A percentile compares a stretch with the other conserved stretches of the same genome.
phyloP scores from a whole-genome alignment of 305 asterid species.

The Fraxinus baroniana region DNA sequence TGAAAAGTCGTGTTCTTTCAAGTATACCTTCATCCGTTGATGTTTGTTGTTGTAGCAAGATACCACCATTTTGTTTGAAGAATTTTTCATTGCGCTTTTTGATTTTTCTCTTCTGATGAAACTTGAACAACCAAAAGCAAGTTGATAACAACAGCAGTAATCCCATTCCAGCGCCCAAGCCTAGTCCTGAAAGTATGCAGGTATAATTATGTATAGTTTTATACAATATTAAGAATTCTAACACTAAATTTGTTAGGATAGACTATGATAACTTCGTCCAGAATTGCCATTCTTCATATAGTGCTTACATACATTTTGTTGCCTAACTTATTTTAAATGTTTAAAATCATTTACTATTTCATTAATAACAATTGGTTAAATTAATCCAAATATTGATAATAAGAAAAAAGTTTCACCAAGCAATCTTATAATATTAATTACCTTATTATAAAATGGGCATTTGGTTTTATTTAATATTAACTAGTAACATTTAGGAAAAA shows the following conservation, averaged over 20 bases:
- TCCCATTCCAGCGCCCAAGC: background rate
- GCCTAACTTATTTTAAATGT: background rate
- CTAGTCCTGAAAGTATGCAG: background rate
- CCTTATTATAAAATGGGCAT: background rate
- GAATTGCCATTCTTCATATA: background rate
- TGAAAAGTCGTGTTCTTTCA: background rate
- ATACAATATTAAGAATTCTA: background rate
- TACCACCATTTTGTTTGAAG: background rate
- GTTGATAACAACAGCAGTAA: background rate
- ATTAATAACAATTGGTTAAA: no score
- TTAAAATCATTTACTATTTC: no score
- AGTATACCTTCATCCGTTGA: background rate
- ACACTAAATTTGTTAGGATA: background rate
- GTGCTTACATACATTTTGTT: background rate
- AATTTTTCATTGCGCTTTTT: background rate
- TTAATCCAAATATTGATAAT: background rate
- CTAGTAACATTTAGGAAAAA: background rate
- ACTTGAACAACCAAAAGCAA: background rate
- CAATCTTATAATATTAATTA: no score
- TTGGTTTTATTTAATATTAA: background rate
- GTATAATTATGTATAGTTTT: background rate
- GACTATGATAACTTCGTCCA: background rate
- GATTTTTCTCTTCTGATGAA: background rate
- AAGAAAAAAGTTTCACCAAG: background rate
- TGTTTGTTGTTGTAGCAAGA: no score